Percentiles rank a stretch among this genome's conserved stretches.
Conservation (phyloP, 306 rosid genomes). For the Acmispon strigosus region DNA sequence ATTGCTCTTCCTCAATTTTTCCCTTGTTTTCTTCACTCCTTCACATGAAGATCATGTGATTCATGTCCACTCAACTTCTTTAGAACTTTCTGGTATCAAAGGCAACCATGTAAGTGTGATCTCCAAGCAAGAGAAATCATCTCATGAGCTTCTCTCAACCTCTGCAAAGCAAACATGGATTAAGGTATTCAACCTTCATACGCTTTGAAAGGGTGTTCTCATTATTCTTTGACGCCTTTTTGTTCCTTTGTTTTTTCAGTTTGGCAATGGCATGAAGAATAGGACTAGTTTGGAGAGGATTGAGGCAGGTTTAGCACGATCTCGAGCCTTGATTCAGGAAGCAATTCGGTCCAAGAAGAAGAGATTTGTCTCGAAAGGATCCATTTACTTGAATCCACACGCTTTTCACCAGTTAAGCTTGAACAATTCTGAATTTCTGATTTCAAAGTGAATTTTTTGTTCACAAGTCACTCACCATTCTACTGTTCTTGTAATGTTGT, state of each 20-base stretch:
- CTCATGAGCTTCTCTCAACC: background rate
- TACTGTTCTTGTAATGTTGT: background rate
- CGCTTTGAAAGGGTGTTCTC: background rate
- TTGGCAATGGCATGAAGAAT: constrained; percentile 8
- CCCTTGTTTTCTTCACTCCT: constrained; percentile 18
- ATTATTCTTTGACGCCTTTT: background rate
- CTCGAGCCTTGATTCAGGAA: constrained; percentile 17
- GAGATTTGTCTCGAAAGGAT: constrained; percentile 20
- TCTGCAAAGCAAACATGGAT: background rate
- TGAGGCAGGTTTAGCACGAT: constrained; percentile 21
- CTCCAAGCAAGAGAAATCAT: background rate
- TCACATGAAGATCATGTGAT: constrained; percentile 6
- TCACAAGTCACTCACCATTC: background rate
- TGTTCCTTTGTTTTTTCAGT: background rate
- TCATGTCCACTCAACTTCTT: background rate
- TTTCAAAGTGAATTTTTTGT: background rate
- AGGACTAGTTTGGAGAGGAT: constrained; percentile 20
- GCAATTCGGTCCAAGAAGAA: constrained; percentile 20
- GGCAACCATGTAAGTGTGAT: background rate
- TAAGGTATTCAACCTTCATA: constrained; percentile 12
- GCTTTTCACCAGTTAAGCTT: constrained; percentile 36
- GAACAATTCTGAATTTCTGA: background rate
- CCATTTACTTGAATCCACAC: constrained; percentile 28
- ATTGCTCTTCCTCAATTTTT: constrained; percentile 3
- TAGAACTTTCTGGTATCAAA: background rate